Percentiles rank a stretch among this genome's conserved stretches.
phyloP scores from a whole-genome alignment of 257 asterid species.

The Solanum appendiculatum region DNA sequence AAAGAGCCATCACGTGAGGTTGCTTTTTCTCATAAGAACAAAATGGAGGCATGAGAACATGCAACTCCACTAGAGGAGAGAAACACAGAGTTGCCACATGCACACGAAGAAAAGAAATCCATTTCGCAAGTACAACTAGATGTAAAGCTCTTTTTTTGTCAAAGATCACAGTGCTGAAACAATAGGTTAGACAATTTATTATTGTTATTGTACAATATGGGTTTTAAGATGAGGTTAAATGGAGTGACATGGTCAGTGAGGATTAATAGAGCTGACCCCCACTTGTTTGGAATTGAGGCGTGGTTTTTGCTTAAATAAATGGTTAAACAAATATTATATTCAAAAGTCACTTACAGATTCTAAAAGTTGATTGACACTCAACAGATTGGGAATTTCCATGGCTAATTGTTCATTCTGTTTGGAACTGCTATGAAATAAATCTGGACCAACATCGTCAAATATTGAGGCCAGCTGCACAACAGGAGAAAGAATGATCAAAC shows the following conservation, averaged over 20 bases:
- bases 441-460: conserved; percentile 41
- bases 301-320: background rate
- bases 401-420: conserved; percentile 29
- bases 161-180: background rate
- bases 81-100: background rate
- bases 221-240: background rate
- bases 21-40: background rate
- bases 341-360: conserved; percentile 68
- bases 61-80: background rate
- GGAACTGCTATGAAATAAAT: conserved; percentile 25
- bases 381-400: conserved; percentile 47
- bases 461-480: conserved; percentile 39
- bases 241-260: background rate
- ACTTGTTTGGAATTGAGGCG: background rate
- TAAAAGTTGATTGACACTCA: conserved; percentile 83
- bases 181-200: background rate
- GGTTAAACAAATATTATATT: background rate
- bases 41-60: background rate
- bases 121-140: background rate
- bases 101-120: background rate
- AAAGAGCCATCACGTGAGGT: background rate
- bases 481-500: conserved; percentile 7
- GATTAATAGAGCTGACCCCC: background rate
- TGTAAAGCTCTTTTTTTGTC: background rate
- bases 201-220: background rate